Evolutionary conservation across 495 filamentous ascomycete genomes (phyloP).

Genomic region (Neurospora sublineolata): DNA sequence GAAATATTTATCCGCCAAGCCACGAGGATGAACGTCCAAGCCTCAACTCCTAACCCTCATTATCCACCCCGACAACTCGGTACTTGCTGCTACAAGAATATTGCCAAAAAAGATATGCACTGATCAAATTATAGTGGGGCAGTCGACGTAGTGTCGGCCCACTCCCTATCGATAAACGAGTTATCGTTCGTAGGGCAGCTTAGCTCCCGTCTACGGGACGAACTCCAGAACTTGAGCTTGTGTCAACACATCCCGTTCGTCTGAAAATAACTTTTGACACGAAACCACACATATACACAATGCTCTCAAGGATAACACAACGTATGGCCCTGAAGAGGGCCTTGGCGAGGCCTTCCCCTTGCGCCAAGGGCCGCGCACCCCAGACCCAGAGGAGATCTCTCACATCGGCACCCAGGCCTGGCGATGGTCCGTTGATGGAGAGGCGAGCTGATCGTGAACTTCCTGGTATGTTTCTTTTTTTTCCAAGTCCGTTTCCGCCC

Average conservation of each 20-base stretch:
- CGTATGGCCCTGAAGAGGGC: constrained; percentile 19
- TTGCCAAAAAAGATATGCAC: not conserved
- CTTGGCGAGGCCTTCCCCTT: not conserved
- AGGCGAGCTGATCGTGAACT: constrained; percentile 73
- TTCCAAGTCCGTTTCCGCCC: not conserved
- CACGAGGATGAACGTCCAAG: not conserved
- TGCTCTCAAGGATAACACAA: constrained; percentile 29
- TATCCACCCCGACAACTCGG: not conserved
- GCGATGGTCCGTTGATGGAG: constrained; percentile 63
- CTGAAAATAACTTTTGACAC: not conserved
- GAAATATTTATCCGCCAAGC: not conserved
- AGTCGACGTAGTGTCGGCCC: not conserved
- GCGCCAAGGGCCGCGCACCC: not conserved
- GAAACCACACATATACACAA: constrained; percentile 8
- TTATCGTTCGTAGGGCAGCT: not conserved
- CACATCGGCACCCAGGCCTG: constrained; percentile 35
- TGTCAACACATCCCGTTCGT: not conserved
- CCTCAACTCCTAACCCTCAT: not conserved
- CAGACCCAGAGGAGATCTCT: constrained; percentile 22
- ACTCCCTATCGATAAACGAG: not conserved
- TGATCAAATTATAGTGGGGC: not conserved
- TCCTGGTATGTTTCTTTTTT: constrained; percentile 36
- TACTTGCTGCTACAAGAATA: not conserved
- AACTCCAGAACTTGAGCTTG: not conserved
- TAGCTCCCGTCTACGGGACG: not conserved